Evolutionary conservation across 495 filamentous ascomycete species (phyloP).

Genomic region (Extremus antarcticus): DNA sequence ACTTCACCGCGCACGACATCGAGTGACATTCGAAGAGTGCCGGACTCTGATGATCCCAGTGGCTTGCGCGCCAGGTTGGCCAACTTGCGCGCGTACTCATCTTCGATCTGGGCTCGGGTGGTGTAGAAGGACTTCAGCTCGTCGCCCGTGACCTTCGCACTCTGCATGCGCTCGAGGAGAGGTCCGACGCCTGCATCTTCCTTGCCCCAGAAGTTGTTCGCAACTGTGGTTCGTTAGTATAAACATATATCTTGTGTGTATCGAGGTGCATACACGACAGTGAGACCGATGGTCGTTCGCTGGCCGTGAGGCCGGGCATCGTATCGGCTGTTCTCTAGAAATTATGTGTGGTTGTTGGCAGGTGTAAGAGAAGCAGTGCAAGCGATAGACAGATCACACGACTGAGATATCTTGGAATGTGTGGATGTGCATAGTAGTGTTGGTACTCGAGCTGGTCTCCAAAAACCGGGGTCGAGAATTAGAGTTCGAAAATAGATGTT

Average conservation of each 20-base stretch:
- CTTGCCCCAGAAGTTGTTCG: slow-evolving; percentile 99
- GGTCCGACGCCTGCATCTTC: slow-evolving; percentile 93
- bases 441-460: too few species aligned
- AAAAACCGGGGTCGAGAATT: too few species aligned
- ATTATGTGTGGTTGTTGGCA: too few species aligned
- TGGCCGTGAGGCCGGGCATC: slow-evolving; percentile 49
- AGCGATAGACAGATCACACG: too few species aligned
- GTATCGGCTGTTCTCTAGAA: slow-evolving; percentile 23
- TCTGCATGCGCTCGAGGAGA: slow-evolving; percentile 91
- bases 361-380: too few species aligned
- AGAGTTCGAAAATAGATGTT: too few species aligned
- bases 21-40: slow-evolving; percentile 70
- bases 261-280: slow-evolving; percentile 45
- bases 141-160: slow-evolving; percentile 89
- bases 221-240: slow-evolving; percentile 47
- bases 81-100: slow-evolving; percentile 93
- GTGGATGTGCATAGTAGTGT: too few species aligned
- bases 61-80: slow-evolving; percentile 76
- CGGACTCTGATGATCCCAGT: slow-evolving; percentile 78
- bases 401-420: too few species aligned
- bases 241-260: background rate
- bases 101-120: slow-evolving; percentile 86
- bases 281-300: slow-evolving; percentile 53
- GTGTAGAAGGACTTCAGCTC: slow-evolving; percentile 88
- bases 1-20: slow-evolving; percentile 81